Evolutionary conservation across 495 filamentous ascomycete genomes (phyloP), one percentile per base, ranked within the genome.

Genomic region (Recurvomyces mirabilis): DNA sequence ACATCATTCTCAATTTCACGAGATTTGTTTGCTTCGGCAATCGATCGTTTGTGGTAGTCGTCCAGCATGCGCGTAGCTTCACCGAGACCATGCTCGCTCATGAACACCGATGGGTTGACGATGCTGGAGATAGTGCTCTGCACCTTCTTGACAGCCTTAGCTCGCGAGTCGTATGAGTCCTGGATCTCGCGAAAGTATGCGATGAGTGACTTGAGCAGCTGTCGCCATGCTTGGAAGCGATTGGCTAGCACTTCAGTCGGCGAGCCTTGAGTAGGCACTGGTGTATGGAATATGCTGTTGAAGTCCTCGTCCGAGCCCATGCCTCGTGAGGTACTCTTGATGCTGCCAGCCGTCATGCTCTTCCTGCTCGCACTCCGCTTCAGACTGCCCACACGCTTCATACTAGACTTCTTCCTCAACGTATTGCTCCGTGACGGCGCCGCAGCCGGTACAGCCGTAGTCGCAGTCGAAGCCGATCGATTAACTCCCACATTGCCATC

Each of bases 151-250:
- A 93, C 70, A 7, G 81, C 75, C 58, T 94, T 96, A 1, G 84
- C 72, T 38, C 82, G 80, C 34, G 79, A 74, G 53, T 98, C 91
- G 63, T 96, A 93, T 23, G 86, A 84, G 38, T 77, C 74, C 62
- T 94, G 86, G 17, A 96, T 74, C 64, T 98, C 91, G 51, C 86
- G 78, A 62, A 94, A 96, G 61, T 94, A 98, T 22, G 84, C 70
- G 50, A 95, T 94, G 29, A 94, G 69, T 54, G 94, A 88, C 61
- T 98, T 98, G 23, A 98, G 72, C 11, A 94, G 71, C 69, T 93
- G 94, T 28, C 91, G 74, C 91, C 91, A 98, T 39, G 84, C 91
- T 94, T 93, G 81, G 61, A 98, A 98, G 41, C 91, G 78, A 52
- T 81, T 85, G 19, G 85, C 83, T 29, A 96, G 70, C 38, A 87